These are phyloP conservation scores for Metschnikowia picachoensis DNA, from an alignment of 805 yeast genomes.

Conservation along the genomic window DNA sequence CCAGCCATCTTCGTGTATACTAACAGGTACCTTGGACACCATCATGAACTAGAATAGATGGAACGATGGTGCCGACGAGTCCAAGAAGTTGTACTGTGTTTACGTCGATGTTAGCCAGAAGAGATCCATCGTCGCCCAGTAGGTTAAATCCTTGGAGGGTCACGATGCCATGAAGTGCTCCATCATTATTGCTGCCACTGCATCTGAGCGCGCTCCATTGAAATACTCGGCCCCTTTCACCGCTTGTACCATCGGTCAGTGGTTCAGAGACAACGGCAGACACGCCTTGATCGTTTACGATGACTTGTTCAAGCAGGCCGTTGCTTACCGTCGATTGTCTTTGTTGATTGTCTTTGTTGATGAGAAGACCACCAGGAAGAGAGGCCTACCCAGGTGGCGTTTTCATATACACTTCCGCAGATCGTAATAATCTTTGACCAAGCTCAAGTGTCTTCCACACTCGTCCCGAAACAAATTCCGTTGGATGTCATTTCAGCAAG, in stretches of 20 bases:
- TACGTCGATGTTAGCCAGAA: constrained; percentile 99
- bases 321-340: constrained; percentile 99
- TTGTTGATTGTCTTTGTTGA: too few species aligned
- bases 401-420: constrained; percentile 93
- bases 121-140: constrained; percentile 99
- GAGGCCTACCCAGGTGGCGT: constrained; percentile 98
- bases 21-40: constrained; percentile 96
- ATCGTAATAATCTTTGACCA: too few species aligned
- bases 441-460: too few species aligned
- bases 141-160: constrained; percentile 98
- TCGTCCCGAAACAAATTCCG: too few species aligned
- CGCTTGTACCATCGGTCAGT: constrained; percentile 98
- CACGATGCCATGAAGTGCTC: constrained; percentile 97
- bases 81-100: constrained; percentile 98
- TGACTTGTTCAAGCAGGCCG: constrained; percentile 99
- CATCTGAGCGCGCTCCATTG: constrained; percentile 99
- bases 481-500: too few species aligned
- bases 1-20: too few species aligned
- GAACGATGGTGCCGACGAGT: constrained; percentile 93
- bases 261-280: constrained; percentile 99
- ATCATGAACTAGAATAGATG: constrained; percentile 98
- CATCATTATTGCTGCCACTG: constrained; percentile 98
- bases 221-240: constrained; percentile 99
- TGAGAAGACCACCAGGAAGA: constrained; percentile 97
- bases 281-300: constrained; percentile 97